Percentiles rank a stretch among this genome's conserved stretches.
Conservation (phyloP, 768 basidiomycete genomes). For the Sarcomyxa edulis region DNA sequence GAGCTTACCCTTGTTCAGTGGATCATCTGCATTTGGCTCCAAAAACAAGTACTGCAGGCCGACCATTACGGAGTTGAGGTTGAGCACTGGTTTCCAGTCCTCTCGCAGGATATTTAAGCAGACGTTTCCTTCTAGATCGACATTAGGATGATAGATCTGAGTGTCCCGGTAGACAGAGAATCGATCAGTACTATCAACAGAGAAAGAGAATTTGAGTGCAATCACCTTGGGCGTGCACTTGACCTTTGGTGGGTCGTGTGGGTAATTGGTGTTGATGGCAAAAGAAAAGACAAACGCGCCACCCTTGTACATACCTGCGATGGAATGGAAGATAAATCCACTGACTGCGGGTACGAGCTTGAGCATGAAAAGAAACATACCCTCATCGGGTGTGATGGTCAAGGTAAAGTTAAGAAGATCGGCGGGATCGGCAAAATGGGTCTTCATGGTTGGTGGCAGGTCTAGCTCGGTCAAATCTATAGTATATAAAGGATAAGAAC, state of each 20-base stretch:
- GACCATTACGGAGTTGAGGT: constrained; percentile 97
- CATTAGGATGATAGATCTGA: constrained; percentile 98
- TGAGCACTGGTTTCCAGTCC: constrained; percentile 99
- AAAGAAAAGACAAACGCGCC: constrained; percentile 93
- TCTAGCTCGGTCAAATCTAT: constrained; percentile 96
- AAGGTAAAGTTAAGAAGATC: constrained; percentile 97
- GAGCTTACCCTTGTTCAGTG: constrained; percentile 88
- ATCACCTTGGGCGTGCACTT: constrained; percentile 91
- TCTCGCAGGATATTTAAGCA: constrained; percentile 98
- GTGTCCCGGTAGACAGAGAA: too few relatives aligned
- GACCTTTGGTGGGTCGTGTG: constrained; percentile 98
- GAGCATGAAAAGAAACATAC: constrained; percentile 36
- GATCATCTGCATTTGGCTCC: constrained; percentile 98
- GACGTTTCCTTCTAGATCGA: constrained; percentile 97
- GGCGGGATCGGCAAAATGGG: constrained; percentile 83
- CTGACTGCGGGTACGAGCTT: too few relatives aligned
- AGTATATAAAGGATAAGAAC: constrained; percentile 1
- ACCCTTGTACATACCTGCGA: constrained; percentile 94
- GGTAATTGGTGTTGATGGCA: constrained; percentile 95
- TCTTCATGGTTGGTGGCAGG: constrained; percentile 94
- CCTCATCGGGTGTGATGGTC: constrained; percentile 96
- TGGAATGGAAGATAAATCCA: neutral
- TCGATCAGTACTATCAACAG: too few relatives aligned
- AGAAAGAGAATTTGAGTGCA: constrained; percentile 11
- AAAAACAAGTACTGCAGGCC: constrained; percentile 97